Base-by-base conservation (phyloP, 352 stramenopile species). In the Saprolegnia diclina region DNA sequence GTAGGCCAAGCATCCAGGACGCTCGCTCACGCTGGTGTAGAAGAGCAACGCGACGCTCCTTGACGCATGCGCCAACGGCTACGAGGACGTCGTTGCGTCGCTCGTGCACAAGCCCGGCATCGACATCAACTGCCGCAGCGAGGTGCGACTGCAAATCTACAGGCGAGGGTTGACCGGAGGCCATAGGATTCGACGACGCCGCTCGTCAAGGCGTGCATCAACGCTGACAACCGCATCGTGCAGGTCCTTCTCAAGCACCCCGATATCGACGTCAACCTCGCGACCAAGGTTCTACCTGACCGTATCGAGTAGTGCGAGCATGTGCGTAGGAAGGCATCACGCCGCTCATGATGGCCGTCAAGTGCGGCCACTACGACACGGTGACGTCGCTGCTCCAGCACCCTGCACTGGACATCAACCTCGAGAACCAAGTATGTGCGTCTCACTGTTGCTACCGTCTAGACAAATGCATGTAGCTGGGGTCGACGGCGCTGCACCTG, bases 251-350 rank as follows among this genome's bases (percentile, higher is more conserved):
- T 48, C 3, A 48, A 48, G 42, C 42, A 48, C 42, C 42, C 42
- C 13, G 18, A 48, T 3, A 48, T 48, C 18, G 42, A 48, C 42
- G 42, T 48, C 42, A 48, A 48, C 42, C 42, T 48, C 18, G 42
- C 42, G 13, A 48, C 42, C 18, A 48, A 48, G 42, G 42, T 48
- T n/a, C 2, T 48, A 35, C 5, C 5, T 5, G 13, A n/a, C 7
- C 3, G 1, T n/a, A 48, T 48, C 42, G 13, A 48, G 13, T n/a
- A 10, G 13, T n/a, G 42, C 42, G 13, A 48, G 42, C 42, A n/a
- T n/a, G n/a, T n/a, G n/a, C 42, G 42, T n/a, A 48, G 42, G 42
- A 48, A 48, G 42, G 42, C 42, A 48, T 48, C 42, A 48, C 42
- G 18, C 13, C 42, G 42, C 42, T 48, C 18, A 48, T 48, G 42